Percentiles rank a stretch among this genome's conserved stretches.
phyloP scores from a whole-genome alignment of 345 rosid genomes.

The Carallia pectinifolia region DNA sequence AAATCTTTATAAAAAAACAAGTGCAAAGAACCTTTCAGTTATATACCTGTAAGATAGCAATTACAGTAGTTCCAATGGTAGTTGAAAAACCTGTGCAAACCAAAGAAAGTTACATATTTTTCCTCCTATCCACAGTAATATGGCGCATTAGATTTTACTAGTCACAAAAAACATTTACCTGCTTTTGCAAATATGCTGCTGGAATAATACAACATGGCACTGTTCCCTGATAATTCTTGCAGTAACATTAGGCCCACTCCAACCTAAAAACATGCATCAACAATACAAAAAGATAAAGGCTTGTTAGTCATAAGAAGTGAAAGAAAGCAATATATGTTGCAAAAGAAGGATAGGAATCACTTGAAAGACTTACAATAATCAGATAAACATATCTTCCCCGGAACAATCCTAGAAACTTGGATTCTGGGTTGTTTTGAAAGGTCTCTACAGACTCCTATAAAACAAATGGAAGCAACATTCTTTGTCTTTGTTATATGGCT shows the following conservation, averaged over 20 bases:
- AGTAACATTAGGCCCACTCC: constrained; percentile 45
- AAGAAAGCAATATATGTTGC: too few relatives aligned
- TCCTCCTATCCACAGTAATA: neutral
- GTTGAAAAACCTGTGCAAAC: constrained; percentile 32
- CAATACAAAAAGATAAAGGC: too few relatives aligned
- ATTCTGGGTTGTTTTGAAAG: constrained; percentile 18
- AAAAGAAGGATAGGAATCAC: neutral
- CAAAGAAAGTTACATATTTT: neutral
- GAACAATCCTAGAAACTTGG: constrained; percentile 16
- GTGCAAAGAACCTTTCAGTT: neutral
- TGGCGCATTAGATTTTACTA: neutral
- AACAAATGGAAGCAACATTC: neutral
- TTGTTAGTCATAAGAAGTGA: too few relatives aligned
- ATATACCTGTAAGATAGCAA: constrained; percentile 42
- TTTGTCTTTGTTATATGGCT: neutral
- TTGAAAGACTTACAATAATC: neutral
- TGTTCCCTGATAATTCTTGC: constrained; percentile 41
- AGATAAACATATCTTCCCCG: constrained; percentile 19
- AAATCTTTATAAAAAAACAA: neutral
- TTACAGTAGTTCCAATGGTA: constrained; percentile 38
- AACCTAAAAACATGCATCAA: constrained; percentile 24
- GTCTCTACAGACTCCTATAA: constrained; percentile 29
- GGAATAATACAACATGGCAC: constrained; percentile 31
- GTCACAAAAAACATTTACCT: constrained; percentile 25
- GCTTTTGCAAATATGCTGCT: constrained; percentile 38